Evolutionary conservation across 192 early-diverging fungal species (phyloP), one percentile per base, ranked within the genome.

Genomic region (Backusella morwellensis): DNA sequence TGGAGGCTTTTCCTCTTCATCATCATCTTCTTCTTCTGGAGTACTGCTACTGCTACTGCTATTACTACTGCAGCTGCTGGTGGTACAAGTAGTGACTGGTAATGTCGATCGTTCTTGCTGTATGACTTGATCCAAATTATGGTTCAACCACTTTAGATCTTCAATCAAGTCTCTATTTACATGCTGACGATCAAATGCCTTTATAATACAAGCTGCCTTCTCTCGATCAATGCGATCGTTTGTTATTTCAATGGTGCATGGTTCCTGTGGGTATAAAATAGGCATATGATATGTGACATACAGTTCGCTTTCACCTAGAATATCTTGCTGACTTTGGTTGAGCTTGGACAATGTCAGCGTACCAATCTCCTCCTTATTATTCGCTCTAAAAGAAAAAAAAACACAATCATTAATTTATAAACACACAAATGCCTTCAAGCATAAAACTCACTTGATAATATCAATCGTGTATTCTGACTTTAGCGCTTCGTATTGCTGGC

Each of bases 201-300:
- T 17, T 1, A 21, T 21, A 4, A 75, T 66, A 26, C 35, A 70
- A 21, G 21, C 5, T 40, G 68, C 68, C 32, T 44, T 44, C 6
- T 41, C 34, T 6, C 26, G 41, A 47, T 72, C 70, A 17, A 72
- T 29, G 15, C 7, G 12, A 4, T 35, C 42, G 40, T 74, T 73
- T 23, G 32, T 66, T 23, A 81, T 74, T 42, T 74, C 68, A 50
- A 87, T 80, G 19, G 75, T 75, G 36, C 86, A 85, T 11, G 84
- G 82, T 11, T 84, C 80, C 17, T 85, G 42, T 23, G 86, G 86
- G 66, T 83, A 87, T 3, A 69, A 14, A 14, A 17, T 40, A 17
- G 86, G 86, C 21, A 87, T 63, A 47, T 34, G 26, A 35, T 75
- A 75, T 35, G 50, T 67, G 3, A 75, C 41, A 2, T 67, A 14